Base-by-base conservation (phyloP, 2,329 filamentous ascomycete genomes). In the Bertia moriformis region DNA sequence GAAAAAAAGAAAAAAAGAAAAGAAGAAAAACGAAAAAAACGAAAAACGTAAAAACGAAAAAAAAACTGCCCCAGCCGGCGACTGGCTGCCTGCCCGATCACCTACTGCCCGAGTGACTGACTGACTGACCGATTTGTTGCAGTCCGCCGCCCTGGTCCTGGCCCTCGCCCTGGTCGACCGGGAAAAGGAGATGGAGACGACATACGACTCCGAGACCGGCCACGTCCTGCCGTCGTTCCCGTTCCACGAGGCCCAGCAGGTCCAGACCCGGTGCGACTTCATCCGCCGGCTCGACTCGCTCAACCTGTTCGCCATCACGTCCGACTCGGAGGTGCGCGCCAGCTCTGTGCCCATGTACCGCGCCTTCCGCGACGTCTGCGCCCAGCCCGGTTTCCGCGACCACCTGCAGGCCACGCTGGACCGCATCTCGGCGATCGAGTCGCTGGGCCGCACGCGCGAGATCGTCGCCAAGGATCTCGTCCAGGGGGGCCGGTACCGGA, bases 211-310 rank as follows among this genome's bases (percentile, higher is more conserved):
- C 0, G 63, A 77, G 13, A 58, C 55, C 7, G 84, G 83, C 22
- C 84, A 93, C 52, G 66, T 85, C 19, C 69, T 96, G 3, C 87
- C 91, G 0, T 73, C 83, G 30, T 81, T 86, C 45, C 76, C 83
- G 0, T 74, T 94, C 40, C 85, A 93, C 54, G 71, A 81, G 47
- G 85, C 87, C 0, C 81, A 89, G 45, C 72, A 95, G 58, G 81
- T 95, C 54, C 95, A 95, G 89, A 96, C 91, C 13, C 73, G 91
- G 39, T 81, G 86, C 42, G 91, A 98, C 58, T 98, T 96, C 56
- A 88, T 96, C 50, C 78, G 91, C 47, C 71, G 78, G 43, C 88
- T 96, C 53, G 91, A 98, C 60, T 84, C 91, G 46, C 73, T 91
- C 43, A 96, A 96, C 54, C 74, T 98, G 42, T 95, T 96, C 61